Conservation (phyloP, 352 stramenopile species). For the Plasmopara muralis region DNA sequence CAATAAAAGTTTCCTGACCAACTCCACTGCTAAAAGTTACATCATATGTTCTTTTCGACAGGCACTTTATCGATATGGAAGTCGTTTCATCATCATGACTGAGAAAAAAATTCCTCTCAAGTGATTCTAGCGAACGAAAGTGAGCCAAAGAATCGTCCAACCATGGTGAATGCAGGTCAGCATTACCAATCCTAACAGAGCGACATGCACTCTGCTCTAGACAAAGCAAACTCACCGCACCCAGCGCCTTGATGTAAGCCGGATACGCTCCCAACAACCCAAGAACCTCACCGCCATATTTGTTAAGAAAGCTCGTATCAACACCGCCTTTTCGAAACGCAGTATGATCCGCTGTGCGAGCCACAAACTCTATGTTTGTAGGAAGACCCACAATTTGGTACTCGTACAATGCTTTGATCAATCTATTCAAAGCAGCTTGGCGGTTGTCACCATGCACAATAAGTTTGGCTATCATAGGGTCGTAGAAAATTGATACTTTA, state of each 20-base stretch:
- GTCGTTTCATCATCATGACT: conserved; percentile 37
- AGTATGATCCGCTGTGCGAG: conserved; percentile 79
- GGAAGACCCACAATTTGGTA: conserved; percentile 92
- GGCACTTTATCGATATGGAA: conserved; percentile 35
- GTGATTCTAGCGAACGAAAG: conserved; percentile 54
- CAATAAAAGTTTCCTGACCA: conserved; percentile 20
- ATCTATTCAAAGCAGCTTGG: conserved; percentile 68
- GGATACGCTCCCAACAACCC: conserved; percentile 46
- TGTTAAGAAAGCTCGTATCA: conserved; percentile 91
- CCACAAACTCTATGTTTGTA: conserved; percentile 94
- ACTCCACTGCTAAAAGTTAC: conserved; percentile 26
- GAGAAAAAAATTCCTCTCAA: conserved; percentile 47
- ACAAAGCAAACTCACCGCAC: conserved; percentile 66
- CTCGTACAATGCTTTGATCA: conserved; percentile 80
- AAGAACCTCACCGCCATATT: conserved; percentile 83
- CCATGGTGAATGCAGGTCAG: conserved; percentile 55
- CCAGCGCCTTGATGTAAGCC: conserved; percentile 62
- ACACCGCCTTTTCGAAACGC: conserved; percentile 87
- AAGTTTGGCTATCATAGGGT: conserved; percentile 93
- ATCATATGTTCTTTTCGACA: conserved; percentile 35
- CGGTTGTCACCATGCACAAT: conserved; percentile 88
- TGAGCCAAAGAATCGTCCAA: conserved; percentile 38
- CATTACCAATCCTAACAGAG: conserved; percentile 30
- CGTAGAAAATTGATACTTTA: conserved; percentile 90
- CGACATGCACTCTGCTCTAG: conserved; percentile 44